Conservation (phyloP, 768 basidiomycete genomes). For the Leccinum arenicola region DNA sequence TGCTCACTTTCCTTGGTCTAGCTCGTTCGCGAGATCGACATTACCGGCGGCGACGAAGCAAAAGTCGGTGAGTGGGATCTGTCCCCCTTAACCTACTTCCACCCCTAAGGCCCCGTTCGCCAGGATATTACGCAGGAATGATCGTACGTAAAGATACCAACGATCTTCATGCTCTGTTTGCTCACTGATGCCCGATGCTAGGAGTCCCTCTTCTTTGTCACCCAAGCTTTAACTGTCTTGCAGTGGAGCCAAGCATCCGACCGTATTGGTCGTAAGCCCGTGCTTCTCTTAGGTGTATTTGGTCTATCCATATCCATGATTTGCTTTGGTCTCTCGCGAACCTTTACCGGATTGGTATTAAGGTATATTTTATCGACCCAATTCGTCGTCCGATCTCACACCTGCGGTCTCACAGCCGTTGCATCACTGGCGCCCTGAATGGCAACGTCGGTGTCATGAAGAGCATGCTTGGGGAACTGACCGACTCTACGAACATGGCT, state of each 20-base stretch:
- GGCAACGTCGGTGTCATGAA: slow-evolving; percentile 69
- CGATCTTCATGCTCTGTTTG: background rate
- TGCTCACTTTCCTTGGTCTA: slow-evolving; percentile 14
- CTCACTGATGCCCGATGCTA: slow-evolving; percentile 15
- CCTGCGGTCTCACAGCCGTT: slow-evolving; percentile 39
- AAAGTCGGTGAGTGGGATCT: slow-evolving; percentile 31
- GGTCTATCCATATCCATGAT: slow-evolving; percentile 50
- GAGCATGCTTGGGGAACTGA: slow-evolving; percentile 65
- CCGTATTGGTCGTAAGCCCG: slow-evolving; percentile 47
- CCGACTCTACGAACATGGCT: slow-evolving; percentile 57
- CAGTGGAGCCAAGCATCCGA: slow-evolving; percentile 49
- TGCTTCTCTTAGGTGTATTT: slow-evolving; percentile 40
- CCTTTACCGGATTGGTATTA: slow-evolving; percentile 53
- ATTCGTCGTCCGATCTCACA: slow-evolving; percentile 5
- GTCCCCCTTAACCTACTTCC: background rate
- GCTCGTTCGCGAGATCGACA: slow-evolving; percentile 42
- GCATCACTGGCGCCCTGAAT: slow-evolving; percentile 63
- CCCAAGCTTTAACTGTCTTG: slow-evolving; percentile 44
- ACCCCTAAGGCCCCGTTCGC: background rate
- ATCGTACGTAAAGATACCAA: slow-evolving; percentile 35
- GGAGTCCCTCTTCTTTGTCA: slow-evolving; percentile 48
- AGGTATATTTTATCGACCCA: slow-evolving; percentile 38
- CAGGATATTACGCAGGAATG: slow-evolving; percentile 49
- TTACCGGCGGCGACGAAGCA: slow-evolving; percentile 42
- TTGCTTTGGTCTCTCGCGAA: slow-evolving; percentile 60